Evolutionary conservation across 148 eudicot species (phyloP).

Genomic region (Vaccinium macrocarpon): DNA sequence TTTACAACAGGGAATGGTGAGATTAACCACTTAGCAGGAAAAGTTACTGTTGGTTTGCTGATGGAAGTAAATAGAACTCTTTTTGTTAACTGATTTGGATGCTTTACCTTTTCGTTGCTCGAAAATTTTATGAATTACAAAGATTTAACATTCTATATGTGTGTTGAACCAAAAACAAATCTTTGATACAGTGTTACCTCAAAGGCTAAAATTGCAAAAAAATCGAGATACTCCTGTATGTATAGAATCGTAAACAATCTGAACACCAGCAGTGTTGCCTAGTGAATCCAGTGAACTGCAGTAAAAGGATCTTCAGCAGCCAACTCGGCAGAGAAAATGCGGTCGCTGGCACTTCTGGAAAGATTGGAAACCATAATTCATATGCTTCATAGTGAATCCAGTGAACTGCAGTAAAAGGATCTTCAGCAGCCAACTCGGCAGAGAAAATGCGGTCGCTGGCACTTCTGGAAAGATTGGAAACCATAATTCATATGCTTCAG

Average conservation of each 20-base stretch:
- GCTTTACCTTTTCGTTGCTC: not conserved
- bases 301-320: not conserved
- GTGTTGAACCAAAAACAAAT: not conserved
- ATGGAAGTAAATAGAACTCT: not conserved
- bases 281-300: not conserved
- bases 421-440: not conserved
- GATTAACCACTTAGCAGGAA: constrained; percentile 20
- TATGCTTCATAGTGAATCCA: not conserved
- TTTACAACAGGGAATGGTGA: constrained; percentile 92
- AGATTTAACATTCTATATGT: not conserved
- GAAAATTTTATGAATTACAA: no score
- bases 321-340: not conserved
- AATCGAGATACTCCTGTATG: not conserved
- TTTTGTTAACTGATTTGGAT: not conserved
- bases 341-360: no score
- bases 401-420: not conserved
- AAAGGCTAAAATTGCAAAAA: not conserved
- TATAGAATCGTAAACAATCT: not conserved
- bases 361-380: no score
- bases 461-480: not conserved
- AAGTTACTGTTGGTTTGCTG: not conserved
- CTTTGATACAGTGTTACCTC: no score
- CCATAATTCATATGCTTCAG: not conserved
- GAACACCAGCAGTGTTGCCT: constrained; percentile 28
- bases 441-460: not conserved